Base-by-base conservation (phyloP, 1,284 basidiomycete genomes). In the Pseudozyma sp. region DNA sequence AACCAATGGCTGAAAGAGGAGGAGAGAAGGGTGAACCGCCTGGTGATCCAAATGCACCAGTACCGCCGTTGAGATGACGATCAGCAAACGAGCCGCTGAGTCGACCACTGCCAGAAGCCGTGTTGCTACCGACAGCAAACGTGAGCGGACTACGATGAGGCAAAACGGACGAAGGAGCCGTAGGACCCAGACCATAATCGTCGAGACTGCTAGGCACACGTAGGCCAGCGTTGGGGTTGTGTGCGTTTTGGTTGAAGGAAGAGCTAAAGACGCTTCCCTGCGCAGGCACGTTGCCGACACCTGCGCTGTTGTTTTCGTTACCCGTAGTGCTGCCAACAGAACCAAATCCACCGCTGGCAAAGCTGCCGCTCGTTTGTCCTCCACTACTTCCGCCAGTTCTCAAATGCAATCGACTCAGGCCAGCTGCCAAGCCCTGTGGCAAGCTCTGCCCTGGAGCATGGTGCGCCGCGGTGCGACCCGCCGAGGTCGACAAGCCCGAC, bases 381-480 rank as follows among this genome's bases (percentile, higher is more conserved):
- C 50, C n/a, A 13, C 39, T 31, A 18, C 44, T n/a, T 7, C 44
- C 42, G 14, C 69, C 68, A 1, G 66, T 59, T 5, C 64, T 38
- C 18, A 92, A 90, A 77, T 94, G 93, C 68, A 94, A 91, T 49
- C 93, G 88, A 48, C 92, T 93, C 82, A 93, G 91, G 3, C 93
- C 93, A 0, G 93, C 93, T 0, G 93, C 93, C 25, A 94, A 87
- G 40, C 93, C 93, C 70, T 94, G 92, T 1, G 93, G 93, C n/a
- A 94, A 87, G 85, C 90, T 91, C 85, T 93, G 92, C 0, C 92
- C 92, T 0, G 93, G 92, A 1, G 92, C 92, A 75, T 94, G 93
- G 12, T 89, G 86, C 14, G 70, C 60, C 10, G 73, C 60, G 9
- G 73, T 54, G 3, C 69, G 60, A 11, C 66, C 60, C 4, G 58